A percentile compares a stretch with the other conserved stretches of the same genome.
Conservation (phyloP, 305 asterid genomes). For the Fraxinus baroniana region DNA sequence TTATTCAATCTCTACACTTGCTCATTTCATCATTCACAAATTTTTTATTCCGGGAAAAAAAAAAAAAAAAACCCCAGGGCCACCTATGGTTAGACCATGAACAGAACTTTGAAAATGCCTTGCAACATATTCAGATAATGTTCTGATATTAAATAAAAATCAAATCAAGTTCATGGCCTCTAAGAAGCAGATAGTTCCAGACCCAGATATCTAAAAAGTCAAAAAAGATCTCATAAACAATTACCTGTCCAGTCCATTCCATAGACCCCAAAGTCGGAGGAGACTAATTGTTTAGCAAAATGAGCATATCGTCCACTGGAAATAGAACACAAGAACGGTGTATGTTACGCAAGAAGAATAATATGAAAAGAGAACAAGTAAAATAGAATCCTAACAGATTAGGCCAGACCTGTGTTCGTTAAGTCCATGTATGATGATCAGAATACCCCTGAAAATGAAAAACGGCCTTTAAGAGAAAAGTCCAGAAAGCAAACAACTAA, state of each 20-base stretch:
- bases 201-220: background rate
- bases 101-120: background rate
- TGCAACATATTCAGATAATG: background rate
- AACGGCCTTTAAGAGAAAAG: conserved; percentile 23
- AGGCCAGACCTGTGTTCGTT: conserved; percentile 80
- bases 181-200: background rate
- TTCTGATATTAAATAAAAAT: background rate
- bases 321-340: conserved; percentile 23
- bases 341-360: conserved; percentile 1
- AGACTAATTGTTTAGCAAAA: conserved; percentile 77
- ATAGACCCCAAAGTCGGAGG: conserved; percentile 77
- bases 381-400: background rate
- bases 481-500: background rate
- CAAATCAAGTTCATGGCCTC: conserved; percentile 9
- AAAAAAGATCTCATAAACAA: background rate
- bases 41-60: background rate
- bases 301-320: conserved; percentile 81
- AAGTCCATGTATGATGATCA: conserved; percentile 89
- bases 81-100: background rate
- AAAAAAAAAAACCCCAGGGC: background rate
- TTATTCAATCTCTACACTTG: background rate
- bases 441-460: conserved; percentile 65
- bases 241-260: conserved; percentile 98
- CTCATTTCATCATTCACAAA: background rate
- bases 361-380: background rate